A percentile compares a stretch with the other conserved stretches of the same genome.
These are phyloP conservation scores for Salvia rosmarinus DNA, from an alignment of 257 asterid species.

Conservation along the genomic window DNA sequence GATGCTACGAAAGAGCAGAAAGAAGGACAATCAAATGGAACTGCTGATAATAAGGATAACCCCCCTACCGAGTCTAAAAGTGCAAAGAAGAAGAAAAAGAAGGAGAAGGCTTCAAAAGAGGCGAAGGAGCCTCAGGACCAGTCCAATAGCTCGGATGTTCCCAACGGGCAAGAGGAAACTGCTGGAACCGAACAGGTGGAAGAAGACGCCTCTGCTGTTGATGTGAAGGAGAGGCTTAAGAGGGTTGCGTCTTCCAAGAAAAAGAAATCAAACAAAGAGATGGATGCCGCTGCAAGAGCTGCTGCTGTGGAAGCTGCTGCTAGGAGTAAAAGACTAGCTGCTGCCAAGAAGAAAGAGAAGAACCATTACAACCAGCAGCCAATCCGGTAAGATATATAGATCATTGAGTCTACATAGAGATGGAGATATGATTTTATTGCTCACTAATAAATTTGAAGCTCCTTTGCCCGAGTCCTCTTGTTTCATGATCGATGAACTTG, in stretches of 20 bases:
- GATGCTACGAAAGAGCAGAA: constrained; percentile 55
- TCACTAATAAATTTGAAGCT: constrained; percentile 38
- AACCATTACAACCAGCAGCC: constrained; percentile 95
- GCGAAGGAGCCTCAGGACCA: constrained; percentile 65
- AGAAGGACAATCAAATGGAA: constrained; percentile 52
- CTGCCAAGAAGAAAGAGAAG: constrained; percentile 96
- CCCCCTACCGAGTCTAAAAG: constrained; percentile 58
- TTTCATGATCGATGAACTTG: constrained; percentile 30
- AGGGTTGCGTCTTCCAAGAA: constrained; percentile 73
- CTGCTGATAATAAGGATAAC: constrained; percentile 52
- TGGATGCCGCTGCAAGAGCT: constrained; percentile 81
- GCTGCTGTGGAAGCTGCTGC: constrained; percentile 95
- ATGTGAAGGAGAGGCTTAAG: constrained; percentile 74
- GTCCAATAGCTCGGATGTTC: constrained; percentile 47
- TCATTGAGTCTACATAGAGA: constrained; percentile 24
- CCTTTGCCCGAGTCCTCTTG: constrained; percentile 17
- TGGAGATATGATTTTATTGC: constrained; percentile 36
- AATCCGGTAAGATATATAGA: constrained; percentile 45
- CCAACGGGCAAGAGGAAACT: constrained; percentile 47
- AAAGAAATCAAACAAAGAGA: constrained; percentile 79
- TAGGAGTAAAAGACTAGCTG: constrained; percentile 81
- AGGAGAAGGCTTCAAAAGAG: constrained; percentile 70
- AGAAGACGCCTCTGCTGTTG: constrained; percentile 62
- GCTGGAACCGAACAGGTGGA: constrained; percentile 40
- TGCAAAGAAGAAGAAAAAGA: constrained; percentile 60